Conservation (phyloP, 2,329 filamentous ascomycete genomes). For the Aspergillus ochraceus region DNA sequence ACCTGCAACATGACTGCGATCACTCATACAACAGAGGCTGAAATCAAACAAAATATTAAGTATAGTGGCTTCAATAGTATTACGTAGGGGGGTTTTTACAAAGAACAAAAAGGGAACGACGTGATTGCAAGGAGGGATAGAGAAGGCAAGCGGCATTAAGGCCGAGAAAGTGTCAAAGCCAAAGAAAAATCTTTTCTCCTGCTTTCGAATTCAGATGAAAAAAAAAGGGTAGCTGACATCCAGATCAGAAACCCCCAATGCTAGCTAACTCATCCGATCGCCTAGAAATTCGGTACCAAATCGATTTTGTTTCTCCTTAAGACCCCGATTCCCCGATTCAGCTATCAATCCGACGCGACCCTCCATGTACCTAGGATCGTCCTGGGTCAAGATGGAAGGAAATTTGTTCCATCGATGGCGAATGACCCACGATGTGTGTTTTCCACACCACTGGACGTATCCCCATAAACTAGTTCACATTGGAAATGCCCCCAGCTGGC, state of each 20-base stretch:
- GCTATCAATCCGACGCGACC: neutral
- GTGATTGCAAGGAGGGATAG: neutral
- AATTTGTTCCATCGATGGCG: neutral
- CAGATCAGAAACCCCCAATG: neutral
- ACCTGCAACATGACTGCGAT: slow-evolving; percentile 10
- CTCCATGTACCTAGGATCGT: slow-evolving; percentile 1
- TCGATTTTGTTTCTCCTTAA: neutral
- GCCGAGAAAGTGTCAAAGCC: neutral
- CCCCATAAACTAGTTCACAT: neutral
- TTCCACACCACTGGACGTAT: neutral
- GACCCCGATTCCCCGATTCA: neutral
- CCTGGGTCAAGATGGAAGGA: neutral
- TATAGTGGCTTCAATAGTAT: neutral
- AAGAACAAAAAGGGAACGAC: neutral
- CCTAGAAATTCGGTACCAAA: neutral
- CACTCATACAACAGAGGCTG: neutral
- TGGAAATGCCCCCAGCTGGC: neutral
- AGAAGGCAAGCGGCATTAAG: neutral
- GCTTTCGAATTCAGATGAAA: neutral
- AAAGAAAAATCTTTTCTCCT: neutral
- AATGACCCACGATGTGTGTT: neutral
- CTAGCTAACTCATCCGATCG: neutral
- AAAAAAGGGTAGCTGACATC: neutral
- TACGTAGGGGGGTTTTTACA: neutral
- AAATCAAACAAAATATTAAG: neutral